Conservation (phyloP, 2,329 filamentous ascomycete genomes). For the Metarhizium album region DNA sequence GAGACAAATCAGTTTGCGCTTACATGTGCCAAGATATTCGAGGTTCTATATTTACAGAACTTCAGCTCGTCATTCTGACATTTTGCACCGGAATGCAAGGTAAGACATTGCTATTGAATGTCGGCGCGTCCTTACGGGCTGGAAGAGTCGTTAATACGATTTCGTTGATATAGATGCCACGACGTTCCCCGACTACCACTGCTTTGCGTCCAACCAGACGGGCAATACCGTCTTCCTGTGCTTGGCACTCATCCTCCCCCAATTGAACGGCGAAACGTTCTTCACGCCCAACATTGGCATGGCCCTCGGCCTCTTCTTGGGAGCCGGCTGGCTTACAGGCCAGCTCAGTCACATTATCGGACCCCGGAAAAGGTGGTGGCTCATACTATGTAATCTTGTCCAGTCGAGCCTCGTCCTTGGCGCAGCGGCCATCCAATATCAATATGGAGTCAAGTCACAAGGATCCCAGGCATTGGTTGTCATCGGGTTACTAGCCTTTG, state of each 20-base stretch:
- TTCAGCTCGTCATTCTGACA: slow-evolving; percentile 35
- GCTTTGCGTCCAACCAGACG: slow-evolving; percentile 55
- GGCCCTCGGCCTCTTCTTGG: slow-evolving; percentile 44
- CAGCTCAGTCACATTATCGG: slow-evolving; percentile 44
- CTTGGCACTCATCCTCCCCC: slow-evolving; percentile 38
- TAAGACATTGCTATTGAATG: slow-evolving; percentile 11
- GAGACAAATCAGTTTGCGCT: not conserved
- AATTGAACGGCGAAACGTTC: slow-evolving; percentile 37
- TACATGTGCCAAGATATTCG: slow-evolving; percentile 22
- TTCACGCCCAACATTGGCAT: slow-evolving; percentile 42
- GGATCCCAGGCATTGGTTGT: slow-evolving; percentile 31
- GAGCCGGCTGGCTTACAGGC: slow-evolving; percentile 43
- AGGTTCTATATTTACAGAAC: slow-evolving; percentile 30
- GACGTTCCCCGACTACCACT: slow-evolving; percentile 50
- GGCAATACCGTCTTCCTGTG: slow-evolving; percentile 53
- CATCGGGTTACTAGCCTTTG: slow-evolving; percentile 41
- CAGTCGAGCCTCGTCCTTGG: slow-evolving; percentile 44
- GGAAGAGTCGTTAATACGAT: not conserved
- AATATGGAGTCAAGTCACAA: slow-evolving; percentile 23
- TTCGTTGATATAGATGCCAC: slow-evolving; percentile 34
- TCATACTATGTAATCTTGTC: slow-evolving; percentile 41
- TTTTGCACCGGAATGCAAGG: slow-evolving; percentile 42
- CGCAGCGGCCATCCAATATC: slow-evolving; percentile 38
- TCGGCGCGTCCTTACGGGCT: not conserved
- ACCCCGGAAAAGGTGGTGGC: slow-evolving; percentile 39